Evolutionary conservation across 257 asterid species (phyloP).

Genomic region (Knoxia roxburghii): DNA sequence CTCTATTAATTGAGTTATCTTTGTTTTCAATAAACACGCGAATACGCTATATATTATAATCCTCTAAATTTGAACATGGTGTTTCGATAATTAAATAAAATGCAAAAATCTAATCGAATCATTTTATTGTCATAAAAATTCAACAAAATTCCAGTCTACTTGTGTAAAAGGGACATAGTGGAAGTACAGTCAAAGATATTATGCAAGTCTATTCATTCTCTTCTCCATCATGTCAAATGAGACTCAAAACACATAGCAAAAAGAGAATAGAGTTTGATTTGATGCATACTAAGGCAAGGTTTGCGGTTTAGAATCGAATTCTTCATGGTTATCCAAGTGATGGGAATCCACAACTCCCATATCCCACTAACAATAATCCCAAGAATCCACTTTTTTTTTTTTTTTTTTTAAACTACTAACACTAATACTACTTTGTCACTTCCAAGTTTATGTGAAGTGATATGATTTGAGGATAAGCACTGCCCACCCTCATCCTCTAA

Average conservation of each 20-base stretch:
- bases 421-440: not conserved
- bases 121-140: too few relatives aligned
- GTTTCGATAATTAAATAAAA: too few relatives aligned
- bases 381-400: not conserved
- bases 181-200: not conserved
- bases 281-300: not conserved
- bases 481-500: constrained; percentile 7
- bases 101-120: too few relatives aligned
- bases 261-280: not conserved
- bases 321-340: constrained; percentile 6
- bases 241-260: too few relatives aligned
- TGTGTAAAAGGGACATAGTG: not conserved
- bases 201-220: constrained; percentile 4
- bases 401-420: too few relatives aligned
- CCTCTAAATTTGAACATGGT: too few relatives aligned
- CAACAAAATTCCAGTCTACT: not conserved
- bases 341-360: not conserved
- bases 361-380: not conserved
- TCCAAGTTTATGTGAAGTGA: not conserved
- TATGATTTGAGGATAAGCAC: constrained; percentile 17
- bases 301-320: not conserved
- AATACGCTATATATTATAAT: too few relatives aligned
- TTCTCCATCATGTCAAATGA: too few relatives aligned
- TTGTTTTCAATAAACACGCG: too few relatives aligned
- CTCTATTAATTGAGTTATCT: too few relatives aligned